These are phyloP conservation scores for Chytriomyces confervae DNA, from an alignment of 192 early-diverging fungal genomes.

Conservation along the genomic window DNA sequence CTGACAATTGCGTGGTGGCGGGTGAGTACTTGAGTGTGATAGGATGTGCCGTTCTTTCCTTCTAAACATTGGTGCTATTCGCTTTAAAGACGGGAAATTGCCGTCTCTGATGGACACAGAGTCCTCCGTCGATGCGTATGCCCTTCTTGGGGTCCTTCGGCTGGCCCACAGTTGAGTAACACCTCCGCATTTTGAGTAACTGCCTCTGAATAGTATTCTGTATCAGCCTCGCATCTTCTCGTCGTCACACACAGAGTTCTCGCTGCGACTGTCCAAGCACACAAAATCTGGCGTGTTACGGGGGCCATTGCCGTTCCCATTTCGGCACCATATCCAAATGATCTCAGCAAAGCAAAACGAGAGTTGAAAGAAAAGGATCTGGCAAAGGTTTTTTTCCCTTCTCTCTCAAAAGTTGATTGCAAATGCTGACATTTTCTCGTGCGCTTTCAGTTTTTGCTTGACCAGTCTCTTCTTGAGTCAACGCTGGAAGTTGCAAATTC, in stretches of 20 bases:
- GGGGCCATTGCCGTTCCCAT: slow-evolving; percentile 42
- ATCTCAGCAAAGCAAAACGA: neutral
- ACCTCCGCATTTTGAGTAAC: too few species aligned
- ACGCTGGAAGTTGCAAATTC: slow-evolving; percentile 48
- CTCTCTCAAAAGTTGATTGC: neutral
- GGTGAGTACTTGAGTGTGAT: too few species aligned
- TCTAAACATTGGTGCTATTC: too few species aligned
- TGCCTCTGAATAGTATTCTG: neutral
- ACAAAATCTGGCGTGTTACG: slow-evolving; percentile 62
- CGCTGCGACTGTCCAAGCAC: slow-evolving; percentile 56
- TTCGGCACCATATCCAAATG: slow-evolving; percentile 22
- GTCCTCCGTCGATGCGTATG: too few species aligned
- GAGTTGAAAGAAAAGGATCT: slow-evolving; percentile 35
- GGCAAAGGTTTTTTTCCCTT: slow-evolving; percentile 36
- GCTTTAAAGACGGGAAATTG: too few species aligned
- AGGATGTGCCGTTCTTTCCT: too few species aligned
- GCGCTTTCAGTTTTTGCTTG: slow-evolving; percentile 40
- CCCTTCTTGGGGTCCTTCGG: too few species aligned
- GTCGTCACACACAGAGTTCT: slow-evolving; percentile 52
- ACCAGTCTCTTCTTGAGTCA: slow-evolving; percentile 48
- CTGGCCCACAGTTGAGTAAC: too few species aligned
- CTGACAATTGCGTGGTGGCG: too few species aligned
- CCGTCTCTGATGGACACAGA: too few species aligned
- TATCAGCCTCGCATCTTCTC: slow-evolving; percentile 53
- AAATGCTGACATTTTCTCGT: neutral